These are phyloP conservation scores for Phytophthora capsici DNA, from an alignment of 352 stramenopile species.

Conservation along the genomic window DNA sequence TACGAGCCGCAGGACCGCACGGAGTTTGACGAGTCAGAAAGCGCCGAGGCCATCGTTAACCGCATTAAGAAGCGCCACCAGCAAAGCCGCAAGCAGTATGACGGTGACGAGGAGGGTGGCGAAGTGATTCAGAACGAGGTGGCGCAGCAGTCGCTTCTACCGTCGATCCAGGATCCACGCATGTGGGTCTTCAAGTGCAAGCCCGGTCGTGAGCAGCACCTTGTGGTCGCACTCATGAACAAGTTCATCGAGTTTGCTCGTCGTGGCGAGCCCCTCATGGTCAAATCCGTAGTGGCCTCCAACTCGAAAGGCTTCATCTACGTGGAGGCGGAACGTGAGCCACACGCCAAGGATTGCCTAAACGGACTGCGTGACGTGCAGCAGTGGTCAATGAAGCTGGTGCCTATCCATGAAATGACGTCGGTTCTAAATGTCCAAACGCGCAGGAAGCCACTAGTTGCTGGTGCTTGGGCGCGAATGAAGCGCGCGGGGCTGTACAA, in stretches of 20 bases:
- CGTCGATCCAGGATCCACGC: conserved; percentile 88
- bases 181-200: conserved; percentile 94
- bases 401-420: conserved; percentile 91
- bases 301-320: conserved; percentile 93
- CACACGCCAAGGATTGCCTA: conserved; percentile 84
- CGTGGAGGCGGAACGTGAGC: conserved; percentile 87
- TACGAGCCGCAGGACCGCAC: conserved; percentile 83
- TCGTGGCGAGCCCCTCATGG: conserved; percentile 80
- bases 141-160: conserved; percentile 86
- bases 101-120: conserved; percentile 84
- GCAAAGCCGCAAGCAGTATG: conserved; percentile 84
- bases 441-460: conserved; percentile 80
- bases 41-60: conserved; percentile 86
- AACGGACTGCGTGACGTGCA: conserved; percentile 86
- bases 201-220: conserved; percentile 85
- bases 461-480: conserved; percentile 84
- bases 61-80: conserved; percentile 90
- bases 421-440: conserved; percentile 89
- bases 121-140: conserved; percentile 88
- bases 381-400: conserved; percentile 90
- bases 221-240: conserved; percentile 90
- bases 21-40: conserved; percentile 81
- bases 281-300: conserved; percentile 88
- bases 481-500: conserved; percentile 90
- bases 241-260: conserved; percentile 89